Evolutionary conservation across 164 flowering plant genomes (phyloP), one percentile per base, ranked within the genome.

Genomic region (Piper longum): DNA sequence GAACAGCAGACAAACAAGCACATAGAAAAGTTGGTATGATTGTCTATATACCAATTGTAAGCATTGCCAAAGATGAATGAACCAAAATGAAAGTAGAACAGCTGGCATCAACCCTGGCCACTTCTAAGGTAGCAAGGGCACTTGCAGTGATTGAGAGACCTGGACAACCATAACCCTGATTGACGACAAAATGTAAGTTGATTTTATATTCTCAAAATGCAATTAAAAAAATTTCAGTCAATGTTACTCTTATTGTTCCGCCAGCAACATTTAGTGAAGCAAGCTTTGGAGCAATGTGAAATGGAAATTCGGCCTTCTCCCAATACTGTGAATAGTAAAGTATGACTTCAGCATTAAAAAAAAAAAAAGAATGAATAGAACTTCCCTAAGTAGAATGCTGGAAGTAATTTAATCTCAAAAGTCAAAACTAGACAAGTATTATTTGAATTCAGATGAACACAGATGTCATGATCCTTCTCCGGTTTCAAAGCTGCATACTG

Each of bases 281-380:
- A 60, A 90, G 81, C 71, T 84, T 88, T 62, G 97, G 96, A 74
- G 90, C 67, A 58, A 82, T 64, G 40, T 89, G 85, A 75, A 87
- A 92, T 7, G 96, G 98, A 77, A 92, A 92, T 72, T 93, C 84
- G 40, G 97, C 97, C 76, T 85, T 93, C 84, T 93, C 99, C 99
- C 99, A 93, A 62, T 86, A 90, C 97, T 93, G 79, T 14, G 62
- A 48, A 58, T 44, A 13, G 52, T 48, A 48, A 48, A 48, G 14
- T 6, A 48, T 3, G 3, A 48, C 11, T 48, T 48, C 11, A 48
- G 52, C 52, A 48, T 48, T 9, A 2, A 2, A 9, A 48, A 9
- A 48, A 48, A 8, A 9, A 0, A 9, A 14, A 7, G 2, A 45
- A 9, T 1, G 14, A 48, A 14, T 14, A 48, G 14, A 14, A 9